Conservation (phyloP, 805 yeast genomes). For the Wickerhamiella siamensis region DNA sequence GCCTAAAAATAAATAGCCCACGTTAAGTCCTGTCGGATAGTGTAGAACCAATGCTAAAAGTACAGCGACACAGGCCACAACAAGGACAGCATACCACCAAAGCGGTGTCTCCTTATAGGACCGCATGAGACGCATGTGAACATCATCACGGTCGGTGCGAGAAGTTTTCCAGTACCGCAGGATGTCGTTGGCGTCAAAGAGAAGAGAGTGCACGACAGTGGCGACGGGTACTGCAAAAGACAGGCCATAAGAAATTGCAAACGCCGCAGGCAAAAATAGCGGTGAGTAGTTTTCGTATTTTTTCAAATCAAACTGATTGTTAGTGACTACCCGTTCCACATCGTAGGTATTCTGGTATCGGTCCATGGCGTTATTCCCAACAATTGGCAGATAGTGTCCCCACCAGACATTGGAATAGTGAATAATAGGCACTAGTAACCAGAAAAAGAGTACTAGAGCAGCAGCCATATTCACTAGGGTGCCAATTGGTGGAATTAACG, state of each 20-base stretch:
- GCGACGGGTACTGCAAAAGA: slow-evolving; percentile 52
- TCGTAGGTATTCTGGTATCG: slow-evolving; percentile 37
- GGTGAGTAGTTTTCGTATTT: slow-evolving; percentile 50
- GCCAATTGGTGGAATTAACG: slow-evolving; percentile 47
- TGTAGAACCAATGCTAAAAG: slow-evolving; percentile 5
- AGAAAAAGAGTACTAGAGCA: slow-evolving; percentile 36
- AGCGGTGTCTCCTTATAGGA: slow-evolving; percentile 46
- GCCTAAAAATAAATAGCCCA: slow-evolving; percentile 30
- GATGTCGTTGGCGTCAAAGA: slow-evolving; percentile 46
- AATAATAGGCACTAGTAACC: slow-evolving; percentile 40
- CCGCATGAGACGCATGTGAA: slow-evolving; percentile 42
- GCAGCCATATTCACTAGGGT: slow-evolving; percentile 32
- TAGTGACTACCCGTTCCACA: slow-evolving; percentile 34
- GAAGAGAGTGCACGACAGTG: slow-evolving; percentile 40
- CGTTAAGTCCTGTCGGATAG: slow-evolving; percentile 30
- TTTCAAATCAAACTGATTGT: slow-evolving; percentile 30
- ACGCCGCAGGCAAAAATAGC: slow-evolving; percentile 43
- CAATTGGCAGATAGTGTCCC: slow-evolving; percentile 44
- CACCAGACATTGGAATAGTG: slow-evolving; percentile 44
- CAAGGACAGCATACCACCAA: slow-evolving; percentile 41
- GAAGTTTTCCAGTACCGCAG: slow-evolving; percentile 33
- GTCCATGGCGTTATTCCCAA: slow-evolving; percentile 33
- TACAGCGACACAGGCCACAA: slow-evolving; percentile 20
- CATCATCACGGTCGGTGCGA: slow-evolving; percentile 32
- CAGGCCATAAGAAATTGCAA: slow-evolving; percentile 45